A percentile compares a stretch with the other conserved stretches of the same genome.
Evolutionary conservation across 352 stramenopile genomes (phyloP).

Genomic region (Globisporangium mamillatum): DNA sequence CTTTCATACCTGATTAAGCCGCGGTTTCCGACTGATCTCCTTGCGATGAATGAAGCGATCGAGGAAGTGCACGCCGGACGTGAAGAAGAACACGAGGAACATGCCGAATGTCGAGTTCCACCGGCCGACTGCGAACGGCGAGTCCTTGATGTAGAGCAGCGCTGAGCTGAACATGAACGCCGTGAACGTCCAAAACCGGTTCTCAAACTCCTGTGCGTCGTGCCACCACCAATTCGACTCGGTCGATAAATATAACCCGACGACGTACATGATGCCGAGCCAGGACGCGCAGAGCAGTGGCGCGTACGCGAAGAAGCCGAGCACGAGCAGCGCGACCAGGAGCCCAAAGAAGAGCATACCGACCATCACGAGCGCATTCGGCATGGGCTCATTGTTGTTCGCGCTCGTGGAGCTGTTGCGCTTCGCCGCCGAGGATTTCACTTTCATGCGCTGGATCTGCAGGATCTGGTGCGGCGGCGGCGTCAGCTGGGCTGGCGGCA

Average conservation of each 20-base stretch:
- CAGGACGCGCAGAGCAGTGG: conserved; percentile 77
- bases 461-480: conserved; percentile 38
- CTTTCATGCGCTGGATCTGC: conserved; percentile 46
- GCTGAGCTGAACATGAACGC: conserved; percentile 90
- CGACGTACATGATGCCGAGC: conserved; percentile 80
- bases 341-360: conserved; percentile 65
- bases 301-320: conserved; percentile 83
- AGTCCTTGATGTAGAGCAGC: conserved; percentile 95
- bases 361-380: conserved; percentile 69
- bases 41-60: conserved; percentile 79
- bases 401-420: conserved; percentile 17
- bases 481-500: neutral
- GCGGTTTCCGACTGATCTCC: conserved; percentile 61
- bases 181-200: conserved; percentile 96
- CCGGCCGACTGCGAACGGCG: conserved; percentile 77
- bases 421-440: conserved; percentile 15
- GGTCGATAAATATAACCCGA: conserved; percentile 77
- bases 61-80: conserved; percentile 73
- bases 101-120: conserved; percentile 73
- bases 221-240: conserved; percentile 86
- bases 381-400: conserved; percentile 34
- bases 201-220: conserved; percentile 94
- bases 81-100: conserved; percentile 79
- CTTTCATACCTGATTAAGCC: conserved; percentile 37
- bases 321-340: conserved; percentile 58